Base-by-base conservation (phyloP, 2,329 filamentous ascomycete species). In the Biscogniauxia mediterranea region DNA sequence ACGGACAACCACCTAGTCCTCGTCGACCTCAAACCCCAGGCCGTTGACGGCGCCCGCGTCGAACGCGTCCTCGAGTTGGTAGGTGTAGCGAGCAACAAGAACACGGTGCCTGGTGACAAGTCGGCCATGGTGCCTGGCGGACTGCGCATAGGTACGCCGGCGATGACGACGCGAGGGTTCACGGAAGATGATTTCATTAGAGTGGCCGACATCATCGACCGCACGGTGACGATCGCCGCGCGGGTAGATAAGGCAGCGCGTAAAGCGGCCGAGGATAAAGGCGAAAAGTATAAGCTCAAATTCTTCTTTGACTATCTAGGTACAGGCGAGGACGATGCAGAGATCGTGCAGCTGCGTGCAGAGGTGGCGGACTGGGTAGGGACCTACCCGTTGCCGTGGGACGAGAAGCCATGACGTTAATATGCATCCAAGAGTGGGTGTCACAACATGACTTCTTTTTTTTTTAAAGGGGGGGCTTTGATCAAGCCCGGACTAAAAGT, bases 81-180 rank as follows among this genome's bases (percentile, higher is more conserved):
- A 67, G 94, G 94, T 70, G 94, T 98, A 57, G 95, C 95, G n/a
- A 90, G 91, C 75, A 99, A 99, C 84, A 99, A 99, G 85, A 99
- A 99, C 81, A 97, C 95, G 7, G 94, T 97, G 0, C 95, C 95
- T 1, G 95, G 94, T 52, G 95, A 99, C 79, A 92, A 89, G 74
- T 97, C 93, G 0, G 95, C 95, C 1, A 85, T 99, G 73, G 92
- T 94, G 66, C 95, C 95, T 15, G 94, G 94, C 68, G 95, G 95
- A 66, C 84, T 99, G 66, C 89, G 95, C 68, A 93, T 99, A 79
- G 95, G 95, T 59, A 95, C 94, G 0, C 95, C 95, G 0, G 95
- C 95, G 69, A 99, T 99, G 95, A 98, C 95, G 21, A 97, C 92
- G 19, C 88, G 95, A 63, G 95, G 94, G n/a, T 94, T 99, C 76